Evolutionary conservation across 2,329 filamentous ascomycete genomes (phyloP), one percentile per base, ranked within the genome.

Genomic region (Bisporella sp.): DNA sequence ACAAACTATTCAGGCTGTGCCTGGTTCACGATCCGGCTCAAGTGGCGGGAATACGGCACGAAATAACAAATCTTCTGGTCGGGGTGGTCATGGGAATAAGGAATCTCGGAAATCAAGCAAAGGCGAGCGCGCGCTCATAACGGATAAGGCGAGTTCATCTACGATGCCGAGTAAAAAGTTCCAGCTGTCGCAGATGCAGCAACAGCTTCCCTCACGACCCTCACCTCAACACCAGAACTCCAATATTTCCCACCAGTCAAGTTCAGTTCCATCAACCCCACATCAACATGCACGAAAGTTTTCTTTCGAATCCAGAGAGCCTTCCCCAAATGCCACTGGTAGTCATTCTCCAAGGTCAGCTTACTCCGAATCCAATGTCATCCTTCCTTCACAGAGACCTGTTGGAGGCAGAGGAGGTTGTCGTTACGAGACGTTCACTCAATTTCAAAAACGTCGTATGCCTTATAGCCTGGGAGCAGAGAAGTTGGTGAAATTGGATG

Each of bases 261-360:
- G 79, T 66, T 97, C 92, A 6, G 88, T 96, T 45, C 92, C 92
- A 1, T 95, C 92, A 1, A 97, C 92, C 3, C 93, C 92, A 6
- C 88, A 92, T 64, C 91, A 96, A 67, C 86, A 88, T 69, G 82
- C 90, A 57, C 83, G 89, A 52, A 85, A 91, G 62, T 86, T 93
- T 63, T 86, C 86, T 2, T 87, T 87, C 62, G 82, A 83, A 65
- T 93, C 90, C 45, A 80, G 81, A 63, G 84, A 83, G 32, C 91
- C 89, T 7, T 96, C 91, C 12, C 91, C 92, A 37, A 86, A 80
- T 59, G 82, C 84, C 47, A 76, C 81, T 45, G 82, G 81, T 57
- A 89, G 84, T 67, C 88, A 91, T 59, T 96, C 92, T 11, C 93
- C 92, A 39, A 84, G 87, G 53, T 96, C 92, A 4, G 88, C 87